Evolutionary conservation across 2,329 filamentous ascomycete genomes (phyloP).

Genomic region (Exutisphaerella laricina): DNA sequence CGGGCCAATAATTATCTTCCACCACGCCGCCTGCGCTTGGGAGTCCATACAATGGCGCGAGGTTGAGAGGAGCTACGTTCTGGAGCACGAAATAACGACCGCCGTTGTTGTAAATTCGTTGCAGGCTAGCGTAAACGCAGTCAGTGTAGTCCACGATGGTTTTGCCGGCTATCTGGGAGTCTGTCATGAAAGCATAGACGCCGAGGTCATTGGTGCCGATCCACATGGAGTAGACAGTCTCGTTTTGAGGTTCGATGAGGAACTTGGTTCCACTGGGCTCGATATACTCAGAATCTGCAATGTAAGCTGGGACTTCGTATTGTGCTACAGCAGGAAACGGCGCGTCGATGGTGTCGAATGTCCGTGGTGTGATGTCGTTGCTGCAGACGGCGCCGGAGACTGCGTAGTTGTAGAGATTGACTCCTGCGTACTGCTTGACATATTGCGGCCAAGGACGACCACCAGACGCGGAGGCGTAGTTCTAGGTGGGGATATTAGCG

Average conservation of each 20-base stretch:
- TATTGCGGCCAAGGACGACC: conserved; percentile 65
- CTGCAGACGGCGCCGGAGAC: conserved; percentile 68
- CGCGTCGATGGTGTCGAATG: conserved; percentile 45
- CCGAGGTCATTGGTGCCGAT: conserved; percentile 79
- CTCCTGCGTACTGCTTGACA: conserved; percentile 54
- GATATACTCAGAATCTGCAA: conserved; percentile 38
- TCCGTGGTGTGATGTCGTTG: conserved; percentile 59
- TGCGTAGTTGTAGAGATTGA: conserved; percentile 51
- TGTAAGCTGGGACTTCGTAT: conserved; percentile 46
- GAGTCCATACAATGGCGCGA: conserved; percentile 61
- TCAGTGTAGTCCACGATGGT: conserved; percentile 61
- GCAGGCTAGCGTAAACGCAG: conserved; percentile 61
- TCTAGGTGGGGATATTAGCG: too few relatives aligned
- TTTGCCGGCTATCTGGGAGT: conserved; percentile 54
- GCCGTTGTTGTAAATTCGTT: conserved; percentile 59
- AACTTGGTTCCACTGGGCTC: conserved; percentile 36
- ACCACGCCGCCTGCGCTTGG: conserved; percentile 19
- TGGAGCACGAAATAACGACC: conserved; percentile 67
- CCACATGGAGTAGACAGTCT: conserved; percentile 70
- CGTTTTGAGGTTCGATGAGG: conserved; percentile 45
- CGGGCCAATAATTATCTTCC: conserved; percentile 38
- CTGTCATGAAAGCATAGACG: conserved; percentile 58
- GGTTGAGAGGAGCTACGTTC: conserved; percentile 62
- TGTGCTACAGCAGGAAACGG: conserved; percentile 50
- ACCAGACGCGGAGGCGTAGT: conserved; percentile 53